These are phyloP conservation scores for Sphagnum fallax DNA, from an alignment of 228 moss, liverwort and hornwort species.

Conservation along the genomic window DNA sequence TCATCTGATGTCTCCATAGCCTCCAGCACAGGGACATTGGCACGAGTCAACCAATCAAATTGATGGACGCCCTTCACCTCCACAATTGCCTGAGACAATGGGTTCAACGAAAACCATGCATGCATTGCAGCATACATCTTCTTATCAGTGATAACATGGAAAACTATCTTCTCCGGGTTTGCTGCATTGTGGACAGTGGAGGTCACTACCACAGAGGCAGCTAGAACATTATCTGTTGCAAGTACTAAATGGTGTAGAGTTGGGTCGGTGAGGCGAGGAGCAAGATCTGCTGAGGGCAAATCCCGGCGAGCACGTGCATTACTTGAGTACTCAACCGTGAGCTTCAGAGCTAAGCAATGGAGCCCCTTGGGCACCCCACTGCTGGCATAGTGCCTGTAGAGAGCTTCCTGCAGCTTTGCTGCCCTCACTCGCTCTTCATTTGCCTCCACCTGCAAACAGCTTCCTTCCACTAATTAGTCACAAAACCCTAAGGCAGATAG, in stretches of 20 bases:
- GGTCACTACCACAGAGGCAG: constrained; percentile 84
- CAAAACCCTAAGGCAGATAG: no score
- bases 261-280: constrained; percentile 73
- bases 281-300: constrained; percentile 86
- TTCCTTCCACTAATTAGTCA: neutral
- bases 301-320: constrained; percentile 90
- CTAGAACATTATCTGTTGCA: constrained; percentile 94
- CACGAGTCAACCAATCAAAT: constrained; percentile 91
- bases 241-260: constrained; percentile 70
- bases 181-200: constrained; percentile 69
- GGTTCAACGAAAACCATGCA: constrained; percentile 91
- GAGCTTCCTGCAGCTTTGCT: constrained; percentile 89
- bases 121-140: constrained; percentile 98
- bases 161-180: constrained; percentile 77
- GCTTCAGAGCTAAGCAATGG: constrained; percentile 83
- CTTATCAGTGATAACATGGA: constrained; percentile 98
- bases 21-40: constrained; percentile 94
- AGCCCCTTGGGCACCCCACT: constrained; percentile 94
- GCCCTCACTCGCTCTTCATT: constrained; percentile 82
- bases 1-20: constrained; percentile 86
- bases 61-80: constrained; percentile 99
- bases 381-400: constrained; percentile 92
- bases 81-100: constrained; percentile 75
- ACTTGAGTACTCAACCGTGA: constrained; percentile 92
- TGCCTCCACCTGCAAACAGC: constrained; percentile 55